Base-by-base conservation (phyloP, 2,329 filamentous ascomycete species). In the Aschersonia sp. region DNA sequence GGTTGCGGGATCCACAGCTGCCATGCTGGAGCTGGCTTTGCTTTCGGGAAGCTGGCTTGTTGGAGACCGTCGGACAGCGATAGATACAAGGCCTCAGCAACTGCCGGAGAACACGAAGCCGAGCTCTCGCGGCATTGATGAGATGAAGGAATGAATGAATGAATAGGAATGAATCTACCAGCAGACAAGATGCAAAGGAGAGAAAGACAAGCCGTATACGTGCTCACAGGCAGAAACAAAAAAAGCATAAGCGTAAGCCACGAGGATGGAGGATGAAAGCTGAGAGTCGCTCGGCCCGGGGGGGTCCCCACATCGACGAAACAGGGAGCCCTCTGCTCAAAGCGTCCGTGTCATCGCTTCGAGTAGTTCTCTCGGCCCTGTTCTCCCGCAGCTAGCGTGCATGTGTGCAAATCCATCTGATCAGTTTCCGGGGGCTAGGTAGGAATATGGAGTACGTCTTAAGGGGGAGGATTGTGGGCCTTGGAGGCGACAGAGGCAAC, bases 1-100 rank as follows among this genome's bases (percentile, higher is more conserved):
- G 63, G 71, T 72, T 49, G 66, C 63, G 44, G 73, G 64, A 55
- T 77, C 73, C 33, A 78, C 67, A 10, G 57, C 49, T 42, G 69
- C 65, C 69, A 72, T 72, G 2, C 7, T 22, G 10, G 8, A 10
- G n/a, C 30, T 30, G 42, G 9, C 40, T n/a, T 42, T 14, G 40
- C 2, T 29, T 29, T 42, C 12, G 9, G 9, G 12, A 42, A 14
- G 14, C 22, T 10, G 22, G 22, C 22, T 22, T 22, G 22, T 22
- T 22, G 22, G 22, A 22, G 22, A 2, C 2, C 22, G 22, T 22
- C 22, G 22, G 22, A 22, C 22, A 4, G 22, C 22, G 22, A 2
- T 22, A 22, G 22, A 22, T 22, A 22, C 22, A 22, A 22, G 22
- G 22, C 22, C 22, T 22, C 22, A 22, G 22, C 22, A 22, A 22